Percentiles rank a stretch among this genome's conserved stretches.
Evolutionary conservation across 768 basidiomycete genomes (phyloP).

Genomic region (Daedaleopsis nitida): DNA sequence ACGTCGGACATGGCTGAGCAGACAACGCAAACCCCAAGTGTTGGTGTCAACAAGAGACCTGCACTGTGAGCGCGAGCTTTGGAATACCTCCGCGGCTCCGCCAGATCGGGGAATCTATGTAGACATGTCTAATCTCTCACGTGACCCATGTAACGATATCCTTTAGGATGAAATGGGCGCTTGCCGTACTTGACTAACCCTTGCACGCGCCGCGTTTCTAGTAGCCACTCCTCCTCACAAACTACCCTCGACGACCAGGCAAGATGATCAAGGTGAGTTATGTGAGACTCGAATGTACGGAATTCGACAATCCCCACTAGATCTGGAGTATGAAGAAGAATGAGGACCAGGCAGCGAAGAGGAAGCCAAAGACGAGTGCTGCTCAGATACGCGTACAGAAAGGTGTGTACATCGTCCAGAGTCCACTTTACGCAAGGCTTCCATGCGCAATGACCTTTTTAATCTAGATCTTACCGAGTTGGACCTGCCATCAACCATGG

Average conservation of each 20-base stretch:
- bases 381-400: slow-evolving; percentile 99
- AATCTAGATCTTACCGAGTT: slow-evolving; percentile 89
- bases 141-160: slow-evolving; percentile 5
- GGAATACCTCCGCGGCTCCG: too few relatives aligned
- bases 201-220: slow-evolving; percentile 13
- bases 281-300: background rate
- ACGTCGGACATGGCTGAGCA: slow-evolving; percentile 37
- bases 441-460: background rate
- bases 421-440: background rate
- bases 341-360: slow-evolving; percentile 96
- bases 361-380: slow-evolving; percentile 97
- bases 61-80: too few relatives aligned
- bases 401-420: slow-evolving; percentile 50
- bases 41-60: too few relatives aligned
- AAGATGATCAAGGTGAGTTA: slow-evolving; percentile 21
- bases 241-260: slow-evolving; percentile 1
- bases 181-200: slow-evolving; percentile 15
- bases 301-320: slow-evolving; percentile 42
- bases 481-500: slow-evolving; percentile 95
- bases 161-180: slow-evolving; percentile 12
- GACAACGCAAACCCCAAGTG: background rate
- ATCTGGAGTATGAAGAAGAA: slow-evolving; percentile 99
- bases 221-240: slow-evolving; percentile 2
- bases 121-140: slow-evolving; percentile 5
- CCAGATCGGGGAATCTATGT: too few relatives aligned